Evolutionary conservation across 805 yeast species (phyloP), one percentile per base, ranked within the genome.

Genomic region (Kluyveromyces wickerhamii): DNA sequence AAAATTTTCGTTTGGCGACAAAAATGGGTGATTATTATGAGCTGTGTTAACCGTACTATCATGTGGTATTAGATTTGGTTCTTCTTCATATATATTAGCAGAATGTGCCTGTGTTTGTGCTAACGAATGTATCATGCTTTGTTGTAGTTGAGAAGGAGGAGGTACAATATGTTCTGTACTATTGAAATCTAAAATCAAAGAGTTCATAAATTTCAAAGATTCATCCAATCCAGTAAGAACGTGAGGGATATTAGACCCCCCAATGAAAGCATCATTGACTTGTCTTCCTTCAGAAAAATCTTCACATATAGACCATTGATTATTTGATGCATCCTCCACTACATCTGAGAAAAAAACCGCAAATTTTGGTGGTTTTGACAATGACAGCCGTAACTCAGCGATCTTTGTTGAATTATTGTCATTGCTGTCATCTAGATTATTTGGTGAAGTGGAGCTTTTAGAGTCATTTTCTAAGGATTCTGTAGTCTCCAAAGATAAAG

Each of bases 271-370:
- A 38, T 68, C 70, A 36, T 74, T 74, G 5, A 83, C 92, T 51
- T 82, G 89, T 48, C 79, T 86, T 10, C 84, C 88, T 48, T 82
- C 92, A 39, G 85, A 77, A 45, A 83, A 83, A 57, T 83, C 94
- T 38, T 80, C 89, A 57, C 89, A 81, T 17, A 80, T 77, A 1
- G 83, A 77, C 88, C 88, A 79, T 47, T 76, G 82, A 51, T 78
- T 78, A 16, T 67, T 55, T 42, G 69, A 65, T 25, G 69, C 64
- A 41, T 67, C 67, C 2, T 51, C 53, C 34, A 67, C 67, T 12
- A 74, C 73, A 45, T 72, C 69, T 38, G 76, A 62, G 52, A 81
- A 82, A 48, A 77, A 79, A 1, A 83, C 92, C 1, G 88, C 84
- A 58, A 83, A 83, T 48, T 76, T 77, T 4, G 94, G 94, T 26